Conservation (phyloP, 129 eudicot genomes). For the Glebionis coronaria region DNA sequence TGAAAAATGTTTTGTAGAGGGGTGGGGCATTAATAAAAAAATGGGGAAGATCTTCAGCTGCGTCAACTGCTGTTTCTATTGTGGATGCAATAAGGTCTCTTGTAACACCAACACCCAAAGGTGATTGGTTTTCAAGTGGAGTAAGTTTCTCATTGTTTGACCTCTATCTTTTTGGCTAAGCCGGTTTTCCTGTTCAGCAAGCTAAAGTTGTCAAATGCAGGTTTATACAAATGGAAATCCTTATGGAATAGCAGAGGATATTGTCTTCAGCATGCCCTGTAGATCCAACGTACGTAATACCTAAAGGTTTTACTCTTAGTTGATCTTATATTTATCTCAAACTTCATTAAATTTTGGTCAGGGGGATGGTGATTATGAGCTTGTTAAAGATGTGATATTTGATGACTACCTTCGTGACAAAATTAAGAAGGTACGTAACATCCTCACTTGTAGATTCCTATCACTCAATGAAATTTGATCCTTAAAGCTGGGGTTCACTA, state of each 20-base stretch:
- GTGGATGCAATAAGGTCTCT: slow-evolving; percentile 92
- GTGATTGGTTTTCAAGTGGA: slow-evolving; percentile 98
- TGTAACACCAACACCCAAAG: slow-evolving; percentile 88
- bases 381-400: slow-evolving; percentile 75
- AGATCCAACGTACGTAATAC: slow-evolving; percentile 64
- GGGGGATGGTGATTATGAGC: slow-evolving; percentile 99
- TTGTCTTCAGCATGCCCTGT: slow-evolving; percentile 98
- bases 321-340: neutral
- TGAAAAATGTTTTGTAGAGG: slow-evolving; percentile 49
- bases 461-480: neutral
- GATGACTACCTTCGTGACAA: slow-evolving; percentile 77
- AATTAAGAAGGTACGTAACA: slow-evolving; percentile 59
- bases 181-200: neutral
- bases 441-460: neutral
- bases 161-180: neutral
- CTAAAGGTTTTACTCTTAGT: slow-evolving; percentile 1
- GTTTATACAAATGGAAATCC: slow-evolving; percentile 93
- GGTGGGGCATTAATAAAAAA: slow-evolving; percentile 86
- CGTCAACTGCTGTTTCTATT: slow-evolving; percentile 98
- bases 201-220: slow-evolving; percentile 30
- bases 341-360: slow-evolving; percentile 22
- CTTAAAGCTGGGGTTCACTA: neutral
- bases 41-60: slow-evolving; percentile 99
- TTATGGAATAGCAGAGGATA: slow-evolving; percentile 89
- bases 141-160: slow-evolving; percentile 46